phyloP scores from a whole-genome alignment of 306 rosid genomes.

The Mucuna pruriens region DNA sequence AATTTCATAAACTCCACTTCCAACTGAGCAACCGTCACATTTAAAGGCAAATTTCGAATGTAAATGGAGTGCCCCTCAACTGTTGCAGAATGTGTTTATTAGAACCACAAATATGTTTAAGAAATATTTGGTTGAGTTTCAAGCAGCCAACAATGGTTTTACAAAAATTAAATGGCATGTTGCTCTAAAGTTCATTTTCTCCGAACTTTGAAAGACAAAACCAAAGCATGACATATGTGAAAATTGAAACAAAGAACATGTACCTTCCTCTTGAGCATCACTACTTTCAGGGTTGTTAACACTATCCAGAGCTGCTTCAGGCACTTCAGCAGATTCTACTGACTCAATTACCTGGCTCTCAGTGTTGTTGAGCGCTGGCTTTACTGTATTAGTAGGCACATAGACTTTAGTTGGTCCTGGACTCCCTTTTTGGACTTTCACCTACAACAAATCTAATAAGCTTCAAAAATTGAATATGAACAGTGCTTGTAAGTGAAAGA shows the following conservation, averaged over 20 bases:
- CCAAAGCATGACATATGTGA: not conserved
- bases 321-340: conserved; percentile 46
- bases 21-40: conserved; percentile 57
- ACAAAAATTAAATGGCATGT: conserved; percentile 5
- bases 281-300: conserved; percentile 47
- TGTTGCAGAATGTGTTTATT: conserved; percentile 41
- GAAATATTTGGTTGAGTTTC: not conserved
- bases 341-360: conserved; percentile 48
- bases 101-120: conserved; percentile 25
- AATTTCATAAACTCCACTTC: conserved; percentile 67
- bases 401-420: conserved; percentile 54
- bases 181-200: conserved; percentile 11
- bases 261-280: conserved; percentile 67
- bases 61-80: conserved; percentile 77
- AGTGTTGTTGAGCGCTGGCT: conserved; percentile 47
- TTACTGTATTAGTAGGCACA: conserved; percentile 58
- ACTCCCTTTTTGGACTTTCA: conserved; percentile 66
- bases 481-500: conserved; percentile 28
- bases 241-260: conserved; percentile 23
- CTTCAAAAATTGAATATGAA: conserved; percentile 36
- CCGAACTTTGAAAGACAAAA: conserved; percentile 4
- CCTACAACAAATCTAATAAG: conserved; percentile 54
- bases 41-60: conserved; percentile 66
- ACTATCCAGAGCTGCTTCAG: conserved; percentile 52
- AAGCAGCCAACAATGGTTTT: not conserved